Evolutionary conservation across 2,329 filamentous ascomycete genomes (phyloP), one percentile per base, ranked within the genome.

Genomic region (Beauveria asiatica): DNA sequence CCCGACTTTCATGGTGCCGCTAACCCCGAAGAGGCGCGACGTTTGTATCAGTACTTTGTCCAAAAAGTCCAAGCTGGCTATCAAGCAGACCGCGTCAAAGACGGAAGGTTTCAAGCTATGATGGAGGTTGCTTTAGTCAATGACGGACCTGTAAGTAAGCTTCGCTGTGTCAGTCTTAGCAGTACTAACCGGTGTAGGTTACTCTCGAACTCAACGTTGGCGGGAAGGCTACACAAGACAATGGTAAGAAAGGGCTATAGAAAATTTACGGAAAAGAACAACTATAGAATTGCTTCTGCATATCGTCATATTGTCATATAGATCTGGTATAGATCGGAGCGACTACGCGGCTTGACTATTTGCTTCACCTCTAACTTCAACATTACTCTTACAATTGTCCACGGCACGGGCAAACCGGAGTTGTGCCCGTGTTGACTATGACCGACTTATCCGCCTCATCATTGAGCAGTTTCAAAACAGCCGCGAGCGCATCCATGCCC

Each of bases 91-190:
- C 86, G 81, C 64, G 92, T 99, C 61, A 92, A 96, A 71, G 88
- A 99, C 71, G 94, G 95, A n/a, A 85, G 93, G 33, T 99, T 99
- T 73, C 93, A 96, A 70, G 94, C 94, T 54, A 97, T 96, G 92
- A 99, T 99, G 94, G 88, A 97, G 70, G 93, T 99, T 61, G 88
- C 89, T 53, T 75, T 97, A 33, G 86, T 97, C 54, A 97, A 97
- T 66, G 93, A 97, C 66, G 85, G 86, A 1, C 86, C 86, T 58
- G 85, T 88, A 71, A 65, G 74, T 48, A 9, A 25, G 33, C 21
- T 5, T 13, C n/a, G 13, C n/a, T n/a, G 10, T 3, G 25, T 10
- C n/a, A 2, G 19, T 25, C 2, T 21, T 30, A 46, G 11, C 16
- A 49, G 16, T 49, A 6, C 51, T 54, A n/a, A 54, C 16, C 7